phyloP scores from a whole-genome alignment of 2,329 filamentous ascomycete species.

The Periconia macrospinosa region DNA sequence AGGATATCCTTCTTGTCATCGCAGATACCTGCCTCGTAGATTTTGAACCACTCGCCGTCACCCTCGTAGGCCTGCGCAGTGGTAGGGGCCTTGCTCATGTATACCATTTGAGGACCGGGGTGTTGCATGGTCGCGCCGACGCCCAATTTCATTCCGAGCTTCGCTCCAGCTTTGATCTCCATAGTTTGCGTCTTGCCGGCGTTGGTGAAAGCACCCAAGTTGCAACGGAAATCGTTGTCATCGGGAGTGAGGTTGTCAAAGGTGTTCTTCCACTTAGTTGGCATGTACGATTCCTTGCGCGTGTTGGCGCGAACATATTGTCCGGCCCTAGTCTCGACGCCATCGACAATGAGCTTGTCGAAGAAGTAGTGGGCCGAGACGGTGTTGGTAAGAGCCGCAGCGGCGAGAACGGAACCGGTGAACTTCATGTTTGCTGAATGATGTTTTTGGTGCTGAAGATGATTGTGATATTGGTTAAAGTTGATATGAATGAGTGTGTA shows the following conservation, averaged over 20 bases:
- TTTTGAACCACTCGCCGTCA: conserved; percentile 24
- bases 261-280: conserved; percentile 25
- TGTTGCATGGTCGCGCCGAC: conserved; percentile 26
- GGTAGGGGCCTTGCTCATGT: conserved; percentile 23
- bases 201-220: conserved; percentile 21
- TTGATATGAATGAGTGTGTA: background rate
- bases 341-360: conserved; percentile 19
- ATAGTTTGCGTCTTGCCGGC: conserved; percentile 11
- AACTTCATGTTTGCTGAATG: conserved; percentile 18
- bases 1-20: conserved; percentile 4
- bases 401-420: conserved; percentile 14
- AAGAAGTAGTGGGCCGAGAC: conserved; percentile 31
- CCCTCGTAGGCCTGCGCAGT: conserved; percentile 12
- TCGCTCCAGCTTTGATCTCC: conserved; percentile 19
- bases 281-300: conserved; percentile 23
- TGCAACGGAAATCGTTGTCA: conserved; percentile 31
- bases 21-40: conserved; percentile 5
- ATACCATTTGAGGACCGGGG: conserved; percentile 14
- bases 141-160: conserved; percentile 20
- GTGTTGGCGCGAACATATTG: conserved; percentile 30
- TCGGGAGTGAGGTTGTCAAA: conserved; percentile 22
- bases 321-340: conserved; percentile 15
- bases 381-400: conserved; percentile 14
- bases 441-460: background rate
- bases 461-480: background rate